These are phyloP conservation scores for Diaporthe sp. DNA, from an alignment of 2,329 filamentous ascomycete genomes.

Conservation along the genomic window DNA sequence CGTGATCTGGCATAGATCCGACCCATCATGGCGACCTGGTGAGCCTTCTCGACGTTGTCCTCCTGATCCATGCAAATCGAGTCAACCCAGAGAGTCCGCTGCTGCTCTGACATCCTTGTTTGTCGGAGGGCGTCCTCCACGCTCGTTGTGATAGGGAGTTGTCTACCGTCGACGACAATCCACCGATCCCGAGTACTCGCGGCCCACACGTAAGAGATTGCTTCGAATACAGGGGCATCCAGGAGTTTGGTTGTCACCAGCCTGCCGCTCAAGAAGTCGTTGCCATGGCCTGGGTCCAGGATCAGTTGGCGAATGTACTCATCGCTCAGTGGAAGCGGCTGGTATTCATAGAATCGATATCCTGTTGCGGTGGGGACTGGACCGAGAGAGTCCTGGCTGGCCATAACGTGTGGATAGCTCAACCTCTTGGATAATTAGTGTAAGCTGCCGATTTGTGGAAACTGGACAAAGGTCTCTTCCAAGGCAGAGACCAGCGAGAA, in stretches of 20 bases:
- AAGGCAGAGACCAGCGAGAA: too few relatives aligned
- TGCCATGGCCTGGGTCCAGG: background rate
- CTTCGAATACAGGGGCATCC: background rate
- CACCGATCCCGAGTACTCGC: background rate
- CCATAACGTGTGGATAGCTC: background rate
- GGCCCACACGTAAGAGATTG: background rate
- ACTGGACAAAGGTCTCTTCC: background rate
- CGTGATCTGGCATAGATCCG: background rate
- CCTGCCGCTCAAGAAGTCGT: background rate
- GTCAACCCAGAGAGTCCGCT: background rate
- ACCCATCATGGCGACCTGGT: background rate
- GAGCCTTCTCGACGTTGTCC: background rate
- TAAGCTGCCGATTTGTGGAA: background rate
- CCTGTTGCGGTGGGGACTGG: background rate
- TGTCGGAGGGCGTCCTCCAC: background rate
- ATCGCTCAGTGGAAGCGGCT: background rate
- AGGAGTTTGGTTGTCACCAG: background rate
- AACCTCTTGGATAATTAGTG: background rate
- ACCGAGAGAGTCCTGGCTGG: background rate
- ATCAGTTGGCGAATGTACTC: background rate
- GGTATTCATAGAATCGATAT: background rate
- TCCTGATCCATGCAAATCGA: background rate
- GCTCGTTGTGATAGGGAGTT: background rate
- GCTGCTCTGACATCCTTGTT: background rate
- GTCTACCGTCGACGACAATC: background rate